phyloP scores from a whole-genome alignment of 306 rosid genomes.

The Arachis stenosperma region DNA sequence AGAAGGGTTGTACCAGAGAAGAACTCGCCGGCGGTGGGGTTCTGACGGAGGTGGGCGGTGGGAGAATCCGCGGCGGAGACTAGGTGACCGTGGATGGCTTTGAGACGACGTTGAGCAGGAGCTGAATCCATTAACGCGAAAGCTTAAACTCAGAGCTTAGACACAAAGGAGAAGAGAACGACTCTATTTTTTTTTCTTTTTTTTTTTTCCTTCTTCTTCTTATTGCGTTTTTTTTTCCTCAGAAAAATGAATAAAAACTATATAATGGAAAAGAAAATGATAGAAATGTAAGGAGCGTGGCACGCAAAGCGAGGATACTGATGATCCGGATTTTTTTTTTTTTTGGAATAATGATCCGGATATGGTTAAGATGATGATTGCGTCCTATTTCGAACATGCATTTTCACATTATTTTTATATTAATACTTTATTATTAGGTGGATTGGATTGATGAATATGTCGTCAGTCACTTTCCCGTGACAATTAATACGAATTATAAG shows the following conservation, averaged over 20 bases:
- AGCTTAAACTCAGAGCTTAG: neutral
- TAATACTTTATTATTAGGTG: neutral
- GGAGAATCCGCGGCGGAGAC: constrained; percentile 44
- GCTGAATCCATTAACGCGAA: constrained; percentile 55
- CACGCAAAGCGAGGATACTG: constrained; percentile 16
- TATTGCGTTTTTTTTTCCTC: neutral
- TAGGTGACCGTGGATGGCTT: constrained; percentile 67
- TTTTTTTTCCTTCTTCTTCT: neutral
- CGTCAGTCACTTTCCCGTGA: neutral
- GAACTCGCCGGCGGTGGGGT: constrained; percentile 79
- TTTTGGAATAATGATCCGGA: neutral
- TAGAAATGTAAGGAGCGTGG: neutral
- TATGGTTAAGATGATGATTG: neutral
- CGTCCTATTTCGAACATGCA: neutral
- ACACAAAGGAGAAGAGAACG: neutral
- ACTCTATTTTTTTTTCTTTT: neutral
- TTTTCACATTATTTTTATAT: neutral
- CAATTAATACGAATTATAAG: neutral
- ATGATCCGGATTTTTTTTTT: neutral
- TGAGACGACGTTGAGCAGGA: constrained; percentile 74
- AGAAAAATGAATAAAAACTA: neutral
- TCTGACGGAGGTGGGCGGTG: constrained; percentile 53
- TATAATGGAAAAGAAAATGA: neutral
- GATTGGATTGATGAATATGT: neutral
- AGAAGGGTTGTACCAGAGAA: constrained; percentile 53